Evolutionary conservation across 1,139 yeast genomes (phyloP).

Genomic region (Suhomyces ambrosiae): DNA sequence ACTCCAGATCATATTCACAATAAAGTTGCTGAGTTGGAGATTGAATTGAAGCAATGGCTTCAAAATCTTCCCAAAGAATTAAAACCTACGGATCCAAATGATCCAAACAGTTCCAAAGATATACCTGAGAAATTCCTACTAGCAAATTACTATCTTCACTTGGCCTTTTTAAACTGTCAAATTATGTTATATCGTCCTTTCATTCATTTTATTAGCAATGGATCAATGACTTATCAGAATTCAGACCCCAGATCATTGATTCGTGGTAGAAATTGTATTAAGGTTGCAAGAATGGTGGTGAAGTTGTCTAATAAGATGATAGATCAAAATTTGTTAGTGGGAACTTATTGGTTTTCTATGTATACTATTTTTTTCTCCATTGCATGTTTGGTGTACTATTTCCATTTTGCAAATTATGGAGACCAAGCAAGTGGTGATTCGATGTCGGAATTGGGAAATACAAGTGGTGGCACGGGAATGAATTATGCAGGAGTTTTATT

Average conservation of each 20-base stretch:
- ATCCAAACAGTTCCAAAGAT: conserved; percentile 26
- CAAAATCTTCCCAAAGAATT: conserved; percentile 71
- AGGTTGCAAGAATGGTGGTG: conserved; percentile 82
- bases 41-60: conserved; percentile 75
- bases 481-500: conserved; percentile 51
- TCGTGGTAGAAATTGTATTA: conserved; percentile 81
- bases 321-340: conserved; percentile 69
- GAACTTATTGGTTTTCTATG: conserved; percentile 92
- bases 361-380: conserved; percentile 91
- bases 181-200: conserved; percentile 88
- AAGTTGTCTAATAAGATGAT: conserved; percentile 83
- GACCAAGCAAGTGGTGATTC: conserved; percentile 19
- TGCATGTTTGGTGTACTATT: conserved; percentile 83
- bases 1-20: conserved; percentile 52
- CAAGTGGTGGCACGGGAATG: conserved; percentile 32
- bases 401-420: conserved; percentile 63
- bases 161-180: conserved; percentile 81
- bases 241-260: conserved; percentile 54
- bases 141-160: conserved; percentile 75
- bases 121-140: conserved; percentile 66
- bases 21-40: conserved; percentile 71
- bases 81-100: conserved; percentile 66
- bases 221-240: conserved; percentile 42
- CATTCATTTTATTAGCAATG: conserved; percentile 72
- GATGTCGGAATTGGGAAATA: not conserved